A percentile compares a stretch with the other conserved stretches of the same genome.
Evolutionary conservation across 495 filamentous ascomycete genomes (phyloP).

Genomic region (Aspergillus cavernicola): DNA sequence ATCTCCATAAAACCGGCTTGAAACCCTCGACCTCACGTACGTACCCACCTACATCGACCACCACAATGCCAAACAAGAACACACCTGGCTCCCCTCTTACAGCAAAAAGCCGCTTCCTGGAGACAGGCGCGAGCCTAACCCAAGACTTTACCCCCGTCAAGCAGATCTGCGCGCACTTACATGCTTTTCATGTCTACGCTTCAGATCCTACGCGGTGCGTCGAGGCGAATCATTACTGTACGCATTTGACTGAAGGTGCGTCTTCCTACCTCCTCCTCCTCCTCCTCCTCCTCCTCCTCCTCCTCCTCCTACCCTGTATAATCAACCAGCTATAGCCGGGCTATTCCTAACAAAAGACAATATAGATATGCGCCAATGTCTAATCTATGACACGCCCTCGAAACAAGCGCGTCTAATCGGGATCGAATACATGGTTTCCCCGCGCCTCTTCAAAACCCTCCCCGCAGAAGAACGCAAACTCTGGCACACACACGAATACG

Average conservation of each 20-base stretch:
- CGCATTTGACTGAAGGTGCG: conserved; percentile 66
- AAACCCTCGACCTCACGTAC: too few species aligned
- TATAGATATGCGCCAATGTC: conserved; percentile 68
- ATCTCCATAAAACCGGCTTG: not conserved
- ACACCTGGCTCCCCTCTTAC: conserved; percentile 50
- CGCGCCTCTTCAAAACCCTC: conserved; percentile 62
- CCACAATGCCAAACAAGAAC: conserved; percentile 12
- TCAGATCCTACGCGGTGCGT: conserved; percentile 63
- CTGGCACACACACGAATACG: conserved; percentile 82
- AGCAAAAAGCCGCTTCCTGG: conserved; percentile 57
- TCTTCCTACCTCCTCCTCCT: not conserved
- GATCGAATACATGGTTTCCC: conserved; percentile 89
- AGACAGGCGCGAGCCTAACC: conserved; percentile 57
- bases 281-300: not conserved
- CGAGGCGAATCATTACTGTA: conserved; percentile 84
- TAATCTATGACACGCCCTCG: conserved; percentile 71
- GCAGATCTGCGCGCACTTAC: conserved; percentile 76
- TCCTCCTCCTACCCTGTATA: too few species aligned
- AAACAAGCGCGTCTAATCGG: conserved; percentile 73
- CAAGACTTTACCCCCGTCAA: conserved; percentile 73
- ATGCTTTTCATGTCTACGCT: conserved; percentile 81
- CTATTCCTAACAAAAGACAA: too few species aligned
- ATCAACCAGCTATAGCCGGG: too few species aligned
- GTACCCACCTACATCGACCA: conserved; percentile 11
- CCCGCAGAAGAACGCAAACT: conserved; percentile 61